phyloP scores from a whole-genome alignment of 2,329 filamentous ascomycete species.

The Trematosphaeria pertusa region DNA sequence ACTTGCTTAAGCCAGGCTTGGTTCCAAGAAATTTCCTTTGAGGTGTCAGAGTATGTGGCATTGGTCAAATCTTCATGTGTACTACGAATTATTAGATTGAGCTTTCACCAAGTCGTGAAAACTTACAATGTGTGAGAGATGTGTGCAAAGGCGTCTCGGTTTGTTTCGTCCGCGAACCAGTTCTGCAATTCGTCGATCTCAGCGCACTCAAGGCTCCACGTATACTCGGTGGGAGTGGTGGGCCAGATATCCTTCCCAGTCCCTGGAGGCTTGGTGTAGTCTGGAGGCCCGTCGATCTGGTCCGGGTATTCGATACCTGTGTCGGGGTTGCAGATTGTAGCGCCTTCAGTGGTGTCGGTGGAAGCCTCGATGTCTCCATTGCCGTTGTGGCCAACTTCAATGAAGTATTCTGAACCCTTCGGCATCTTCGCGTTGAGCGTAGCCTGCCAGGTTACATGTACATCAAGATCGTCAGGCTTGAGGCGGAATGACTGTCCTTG shows the following conservation, averaged over 20 bases:
- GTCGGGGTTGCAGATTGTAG: constrained; percentile 35
- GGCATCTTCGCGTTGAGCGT: constrained; percentile 41
- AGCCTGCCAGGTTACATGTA: constrained; percentile 39
- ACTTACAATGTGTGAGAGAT: constrained; percentile 67
- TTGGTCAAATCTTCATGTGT: constrained; percentile 66
- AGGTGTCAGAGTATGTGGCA: constrained; percentile 64
- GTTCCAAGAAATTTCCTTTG: constrained; percentile 67
- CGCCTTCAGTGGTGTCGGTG: constrained; percentile 32
- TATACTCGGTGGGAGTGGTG: constrained; percentile 52
- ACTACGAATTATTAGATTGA: constrained; percentile 22
- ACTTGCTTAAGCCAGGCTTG: constrained; percentile 64
- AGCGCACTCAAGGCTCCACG: constrained; percentile 59
- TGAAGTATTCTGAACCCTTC: constrained; percentile 43
- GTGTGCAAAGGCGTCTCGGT: constrained; percentile 63
- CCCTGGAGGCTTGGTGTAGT: constrained; percentile 55
- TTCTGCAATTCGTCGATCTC: constrained; percentile 57
- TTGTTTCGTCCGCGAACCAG: constrained; percentile 61
- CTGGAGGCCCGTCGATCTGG: constrained; percentile 50
- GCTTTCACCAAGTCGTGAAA: background rate
- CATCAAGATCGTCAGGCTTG: constrained; percentile 38
- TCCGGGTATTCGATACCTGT: constrained; percentile 49
- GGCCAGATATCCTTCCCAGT: constrained; percentile 50
- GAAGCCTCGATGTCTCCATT: constrained; percentile 47
- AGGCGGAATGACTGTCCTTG: constrained; percentile 59
- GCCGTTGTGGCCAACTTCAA: constrained; percentile 48